A percentile compares a stretch with the other conserved stretches of the same genome.
phyloP scores from a whole-genome alignment of 2,329 filamentous ascomycete genomes.

The Coleophoma cylindrospora region DNA sequence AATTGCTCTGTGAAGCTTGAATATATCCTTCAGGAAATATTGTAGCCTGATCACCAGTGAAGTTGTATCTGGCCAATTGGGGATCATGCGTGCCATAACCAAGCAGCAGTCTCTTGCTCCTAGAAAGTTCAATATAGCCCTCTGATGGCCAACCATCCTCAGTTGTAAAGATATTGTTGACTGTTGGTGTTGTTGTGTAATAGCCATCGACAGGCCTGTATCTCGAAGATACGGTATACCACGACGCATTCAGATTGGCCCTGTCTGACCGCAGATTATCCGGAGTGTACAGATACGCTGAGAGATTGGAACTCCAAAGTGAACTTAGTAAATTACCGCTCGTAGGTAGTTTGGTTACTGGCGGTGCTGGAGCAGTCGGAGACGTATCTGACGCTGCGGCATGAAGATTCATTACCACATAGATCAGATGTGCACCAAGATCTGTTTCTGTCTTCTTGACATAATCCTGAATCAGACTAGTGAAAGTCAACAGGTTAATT shows the following conservation, averaged over 20 bases:
- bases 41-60: conserved; percentile 38
- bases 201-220: conserved; percentile 46
- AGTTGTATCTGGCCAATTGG: conserved; percentile 51
- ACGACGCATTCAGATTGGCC: conserved; percentile 50
- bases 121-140: conserved; percentile 48
- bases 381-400: conserved; percentile 39
- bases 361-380: conserved; percentile 36
- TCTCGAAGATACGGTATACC: conserved; percentile 40
- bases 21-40: conserved; percentile 47
- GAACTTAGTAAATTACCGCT: conserved; percentile 38
- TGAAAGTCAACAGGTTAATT: conserved; percentile 44
- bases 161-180: conserved; percentile 35
- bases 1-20: conserved; percentile 24
- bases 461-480: conserved; percentile 45
- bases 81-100: conserved; percentile 52
- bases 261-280: conserved; percentile 43
- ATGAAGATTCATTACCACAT: conserved; percentile 55
- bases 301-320: conserved; percentile 41
- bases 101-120: conserved; percentile 47
- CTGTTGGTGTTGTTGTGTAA: conserved; percentile 34
- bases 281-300: conserved; percentile 49
- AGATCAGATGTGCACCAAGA: conserved; percentile 46
- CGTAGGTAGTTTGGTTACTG: conserved; percentile 37
- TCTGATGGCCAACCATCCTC: conserved; percentile 61
- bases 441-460: conserved; percentile 47